Percentiles rank a stretch among this genome's conserved stretches.
These are phyloP conservation scores for Ballota nigra DNA, from an alignment of 257 asterid genomes.

Conservation along the genomic window DNA sequence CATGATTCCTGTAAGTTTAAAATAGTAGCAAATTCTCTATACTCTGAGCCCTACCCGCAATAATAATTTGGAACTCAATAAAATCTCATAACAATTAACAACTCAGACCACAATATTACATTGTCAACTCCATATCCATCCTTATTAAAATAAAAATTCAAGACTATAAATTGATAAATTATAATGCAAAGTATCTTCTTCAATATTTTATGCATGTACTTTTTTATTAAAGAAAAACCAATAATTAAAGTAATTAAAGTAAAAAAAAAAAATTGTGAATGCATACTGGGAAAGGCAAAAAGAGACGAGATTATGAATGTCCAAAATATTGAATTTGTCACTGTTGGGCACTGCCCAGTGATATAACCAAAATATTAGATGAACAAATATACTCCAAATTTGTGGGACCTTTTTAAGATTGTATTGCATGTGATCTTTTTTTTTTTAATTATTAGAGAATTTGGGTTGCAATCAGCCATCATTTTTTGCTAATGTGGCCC, in stretches of 20 bases:
- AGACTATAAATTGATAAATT: not conserved
- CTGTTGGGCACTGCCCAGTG: too few species aligned
- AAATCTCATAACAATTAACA: not conserved
- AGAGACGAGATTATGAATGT: not conserved
- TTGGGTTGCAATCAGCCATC: not conserved
- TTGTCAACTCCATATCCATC: too few species aligned
- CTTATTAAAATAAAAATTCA: too few species aligned
- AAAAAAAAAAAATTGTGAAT: not conserved
- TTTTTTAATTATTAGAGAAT: not conserved
- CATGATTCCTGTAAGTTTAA: not conserved
- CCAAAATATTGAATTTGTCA: too few species aligned
- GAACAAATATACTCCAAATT: not conserved
- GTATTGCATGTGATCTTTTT: conserved; percentile 25
- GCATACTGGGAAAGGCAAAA: not conserved
- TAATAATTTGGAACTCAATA: not conserved
- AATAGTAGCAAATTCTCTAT: not conserved
- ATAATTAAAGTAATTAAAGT: not conserved
- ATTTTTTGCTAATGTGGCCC: not conserved
- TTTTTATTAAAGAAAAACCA: not conserved
- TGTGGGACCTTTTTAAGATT: conserved; percentile 33
- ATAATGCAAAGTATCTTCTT: not conserved
- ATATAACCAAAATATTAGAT: too few species aligned
- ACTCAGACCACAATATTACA: not conserved
- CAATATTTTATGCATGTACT: not conserved
- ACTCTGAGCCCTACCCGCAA: not conserved